Percentiles rank a stretch among this genome's conserved stretches.
Evolutionary conservation across 768 basidiomycete species (phyloP).

Genomic region (Tulasnella sp.): DNA sequence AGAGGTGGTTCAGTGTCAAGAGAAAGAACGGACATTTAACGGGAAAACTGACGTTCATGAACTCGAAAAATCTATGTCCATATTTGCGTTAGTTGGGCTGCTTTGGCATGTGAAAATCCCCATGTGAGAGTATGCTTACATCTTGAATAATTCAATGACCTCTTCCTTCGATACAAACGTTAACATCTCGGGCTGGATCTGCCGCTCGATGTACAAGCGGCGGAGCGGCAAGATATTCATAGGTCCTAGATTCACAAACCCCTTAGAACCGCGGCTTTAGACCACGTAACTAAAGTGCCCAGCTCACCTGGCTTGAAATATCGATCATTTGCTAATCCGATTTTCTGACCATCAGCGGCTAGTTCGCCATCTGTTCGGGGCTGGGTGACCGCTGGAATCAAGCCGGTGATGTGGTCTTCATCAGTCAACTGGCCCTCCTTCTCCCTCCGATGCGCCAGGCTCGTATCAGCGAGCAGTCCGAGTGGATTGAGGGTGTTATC

Average conservation of each 20-base stretch:
- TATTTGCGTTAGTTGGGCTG: conserved; percentile 3
- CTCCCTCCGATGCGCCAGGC: conserved; percentile 30
- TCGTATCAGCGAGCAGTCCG: conserved; percentile 86
- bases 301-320: conserved; percentile 84
- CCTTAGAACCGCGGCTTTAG: background rate
- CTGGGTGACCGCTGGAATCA: conserved; percentile 42
- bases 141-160: conserved; percentile 83
- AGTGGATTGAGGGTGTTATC: conserved; percentile 90
- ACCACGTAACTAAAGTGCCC: background rate
- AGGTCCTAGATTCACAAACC: conserved; percentile 47
- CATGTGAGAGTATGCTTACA: conserved; percentile 44
- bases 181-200: conserved; percentile 89
- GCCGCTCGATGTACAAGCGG: conserved; percentile 75
- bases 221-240: conserved; percentile 83
- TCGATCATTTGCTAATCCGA: conserved; percentile 76
- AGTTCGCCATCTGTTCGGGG: background rate
- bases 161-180: conserved; percentile 82
- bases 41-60: conserved; percentile 53
- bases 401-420: background rate
- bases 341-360: conserved; percentile 26
- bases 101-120: conserved; percentile 14
- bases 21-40: background rate
- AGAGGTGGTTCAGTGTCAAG: conserved; percentile 23
- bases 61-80: conserved; percentile 56
- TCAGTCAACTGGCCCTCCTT: conserved; percentile 27